These are phyloP conservation scores for Myriosclerotinia curreyana DNA, from an alignment of 2,329 filamentous ascomycete genomes.

Conservation along the genomic window DNA sequence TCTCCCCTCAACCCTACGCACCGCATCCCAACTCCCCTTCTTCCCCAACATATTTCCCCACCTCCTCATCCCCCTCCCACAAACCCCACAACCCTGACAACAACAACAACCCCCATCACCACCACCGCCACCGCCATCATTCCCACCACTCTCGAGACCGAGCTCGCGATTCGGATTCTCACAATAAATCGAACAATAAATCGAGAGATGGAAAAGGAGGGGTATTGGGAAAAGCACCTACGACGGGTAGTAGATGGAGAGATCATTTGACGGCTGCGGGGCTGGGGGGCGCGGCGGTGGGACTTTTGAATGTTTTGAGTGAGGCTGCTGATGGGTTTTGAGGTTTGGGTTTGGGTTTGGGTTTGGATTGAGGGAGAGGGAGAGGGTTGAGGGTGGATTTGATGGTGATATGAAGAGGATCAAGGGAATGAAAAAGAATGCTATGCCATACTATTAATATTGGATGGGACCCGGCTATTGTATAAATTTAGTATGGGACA, in stretches of 20 bases:
- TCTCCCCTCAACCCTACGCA: constrained; percentile 21
- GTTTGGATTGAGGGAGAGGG: no score
- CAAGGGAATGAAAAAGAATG: background rate
- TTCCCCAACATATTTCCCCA: background rate
- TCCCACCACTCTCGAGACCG: constrained; percentile 6
- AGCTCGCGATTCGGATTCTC: constrained; percentile 18
- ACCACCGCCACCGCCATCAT: constrained; percentile 1
- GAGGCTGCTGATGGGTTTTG: constrained; percentile 48
- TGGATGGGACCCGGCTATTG: background rate
- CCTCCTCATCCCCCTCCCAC: background rate
- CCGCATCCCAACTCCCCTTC: background rate
- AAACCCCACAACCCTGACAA: background rate
- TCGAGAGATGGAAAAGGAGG: constrained; percentile 13
- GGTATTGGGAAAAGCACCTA: constrained; percentile 32
- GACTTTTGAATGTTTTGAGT: constrained; percentile 55
- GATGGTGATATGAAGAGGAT: background rate
- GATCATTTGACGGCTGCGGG: constrained; percentile 57
- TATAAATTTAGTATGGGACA: background rate
- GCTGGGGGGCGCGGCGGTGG: constrained; percentile 59
- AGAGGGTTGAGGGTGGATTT: background rate
- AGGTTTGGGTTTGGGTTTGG: background rate
- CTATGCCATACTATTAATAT: background rate
- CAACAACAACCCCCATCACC: no score
- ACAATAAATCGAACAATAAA: constrained; percentile 17
- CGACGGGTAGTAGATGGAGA: constrained; percentile 43